Base-by-base conservation (phyloP, 306 rosid genomes). In the Luffa aegyptiaca region DNA sequence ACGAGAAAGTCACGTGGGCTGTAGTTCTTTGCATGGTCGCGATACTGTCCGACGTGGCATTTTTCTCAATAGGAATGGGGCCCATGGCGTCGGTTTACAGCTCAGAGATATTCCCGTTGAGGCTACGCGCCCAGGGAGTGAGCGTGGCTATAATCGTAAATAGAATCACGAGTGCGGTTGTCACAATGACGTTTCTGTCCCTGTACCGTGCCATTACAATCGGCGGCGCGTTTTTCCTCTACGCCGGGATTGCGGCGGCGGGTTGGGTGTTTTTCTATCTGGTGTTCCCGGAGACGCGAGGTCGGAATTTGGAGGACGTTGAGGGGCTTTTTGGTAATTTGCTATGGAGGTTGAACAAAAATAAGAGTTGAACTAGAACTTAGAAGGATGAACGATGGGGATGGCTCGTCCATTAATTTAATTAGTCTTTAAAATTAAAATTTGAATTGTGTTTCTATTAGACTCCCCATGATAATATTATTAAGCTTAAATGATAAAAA, bases 161-260 rank as follows among this genome's bases (percentile, higher is more conserved):
- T 46, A 85, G 98, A 46, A 63, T 87, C 10, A 89, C 89, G 0
- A 92, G 98, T 75, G 97, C 89, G 52, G 84, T 86, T n/a, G 20
- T 94, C 0, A 83, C 93, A 11, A 94, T 92, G 97, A 92, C 94
- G 0, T 94, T 92, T 77, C 0, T 94, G 4, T 94, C 98, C 21
- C 57, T 94, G 1, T 5, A 36, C 7, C 33, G 86, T 0, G 94
- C 65, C 0, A 86, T 94, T 6, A 80, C 94, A 0, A 88, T 89
- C 57, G 97, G 94, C 0, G 98, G 98, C 10, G 86, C 93, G 52
- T 94, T 94, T 87, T 94, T 90, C 33, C 85, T 94, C 0, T 94
- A 66, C 35, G 87, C 80, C 4, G 83, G 83, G 0, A 74, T 94
- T 7, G 93, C 98, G 0, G 0, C 71, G 0, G 51, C 64, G 57